Conservation (phyloP, 306 rosid genomes). For the Ormosia semicastrata region DNA sequence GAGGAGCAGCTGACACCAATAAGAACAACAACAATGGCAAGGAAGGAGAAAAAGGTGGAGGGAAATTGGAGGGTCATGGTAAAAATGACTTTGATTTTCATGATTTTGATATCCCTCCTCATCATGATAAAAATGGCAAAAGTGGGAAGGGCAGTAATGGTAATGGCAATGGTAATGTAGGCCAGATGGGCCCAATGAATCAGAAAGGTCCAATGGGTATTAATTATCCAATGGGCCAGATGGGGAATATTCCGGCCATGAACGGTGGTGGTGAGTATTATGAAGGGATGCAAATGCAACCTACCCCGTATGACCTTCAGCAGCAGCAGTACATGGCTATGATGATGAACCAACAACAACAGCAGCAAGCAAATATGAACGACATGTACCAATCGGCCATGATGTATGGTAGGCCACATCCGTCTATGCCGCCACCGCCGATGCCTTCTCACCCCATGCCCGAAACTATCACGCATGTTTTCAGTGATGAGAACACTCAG, state of each 20-base stretch:
- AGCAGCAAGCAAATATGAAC: conserved; percentile 39
- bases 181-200: conserved; percentile 43
- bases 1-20: conserved; percentile 2
- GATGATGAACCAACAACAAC: conserved; percentile 69
- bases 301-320: conserved; percentile 31
- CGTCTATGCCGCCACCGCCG: conserved; percentile 41
- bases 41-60: conserved; percentile 40
- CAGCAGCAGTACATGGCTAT: conserved; percentile 66
- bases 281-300: conserved; percentile 63
- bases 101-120: conserved; percentile 38
- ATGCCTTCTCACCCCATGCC: conserved; percentile 25
- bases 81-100: conserved; percentile 16
- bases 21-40: conserved; percentile 8
- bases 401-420: conserved; percentile 55
- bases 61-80: conserved; percentile 25
- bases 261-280: conserved; percentile 52
- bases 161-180: conserved; percentile 7
- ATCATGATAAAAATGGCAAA: conserved; percentile 36
- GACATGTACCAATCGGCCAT: conserved; percentile 56
- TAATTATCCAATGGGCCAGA: conserved; percentile 25
- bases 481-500: conserved; percentile 64
- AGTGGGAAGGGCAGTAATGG: background rate
- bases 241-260: conserved; percentile 54
- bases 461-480: conserved; percentile 46
- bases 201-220: conserved; percentile 10